A percentile compares a stretch with the other conserved stretches of the same genome.
Evolutionary conservation across 1,284 basidiomycete genomes (phyloP).

Genomic region (Salmacisia buchloeana): DNA sequence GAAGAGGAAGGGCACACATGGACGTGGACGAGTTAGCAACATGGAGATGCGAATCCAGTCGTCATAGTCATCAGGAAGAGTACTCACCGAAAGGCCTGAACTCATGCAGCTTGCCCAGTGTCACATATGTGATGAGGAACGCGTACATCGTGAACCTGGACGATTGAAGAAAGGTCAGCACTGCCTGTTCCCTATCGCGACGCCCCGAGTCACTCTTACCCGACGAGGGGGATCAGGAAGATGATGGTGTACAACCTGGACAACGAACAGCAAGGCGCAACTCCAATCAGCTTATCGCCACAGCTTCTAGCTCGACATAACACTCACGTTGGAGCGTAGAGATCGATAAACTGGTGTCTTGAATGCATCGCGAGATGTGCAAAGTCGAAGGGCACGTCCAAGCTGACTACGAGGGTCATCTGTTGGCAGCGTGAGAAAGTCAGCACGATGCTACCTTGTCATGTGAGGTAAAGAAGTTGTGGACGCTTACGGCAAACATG

Average conservation of each 20-base stretch:
- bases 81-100: slow-evolving; percentile 5
- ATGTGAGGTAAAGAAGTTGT: background rate
- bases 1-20: background rate
- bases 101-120: slow-evolving; percentile 5
- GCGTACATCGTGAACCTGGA: background rate
- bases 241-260: background rate
- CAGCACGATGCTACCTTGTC: background rate
- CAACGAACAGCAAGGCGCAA: background rate
- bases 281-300: background rate
- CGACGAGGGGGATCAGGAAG: background rate
- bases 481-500: background rate
- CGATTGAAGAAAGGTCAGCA: background rate
- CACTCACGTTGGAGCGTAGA: slow-evolving; percentile 3
- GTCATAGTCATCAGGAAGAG: too few relatives aligned
- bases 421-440: background rate
- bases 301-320: background rate
- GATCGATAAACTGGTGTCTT: background rate
- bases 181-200: background rate
- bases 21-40: background rate
- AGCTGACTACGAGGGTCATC: slow-evolving; percentile 5
- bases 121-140: background rate
- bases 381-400: slow-evolving; percentile 2
- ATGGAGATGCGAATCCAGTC: background rate
- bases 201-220: background rate
- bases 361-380: background rate